Evolutionary conservation across 2,329 filamentous ascomycete genomes (phyloP), one percentile per base, ranked within the genome.

Genomic region (Xylaria multiplex): DNA sequence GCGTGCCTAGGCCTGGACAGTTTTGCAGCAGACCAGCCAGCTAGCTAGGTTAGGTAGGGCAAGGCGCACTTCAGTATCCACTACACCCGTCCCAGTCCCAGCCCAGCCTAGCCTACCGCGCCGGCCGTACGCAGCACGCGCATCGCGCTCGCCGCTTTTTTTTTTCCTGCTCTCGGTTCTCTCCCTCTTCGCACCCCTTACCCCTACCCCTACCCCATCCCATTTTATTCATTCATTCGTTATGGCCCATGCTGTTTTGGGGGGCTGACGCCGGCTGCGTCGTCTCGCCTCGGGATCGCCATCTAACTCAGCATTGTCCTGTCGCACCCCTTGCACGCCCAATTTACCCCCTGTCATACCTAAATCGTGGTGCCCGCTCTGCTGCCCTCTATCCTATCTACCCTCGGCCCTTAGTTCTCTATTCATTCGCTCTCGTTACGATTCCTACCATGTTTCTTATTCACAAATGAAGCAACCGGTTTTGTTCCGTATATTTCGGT

Each of bases 231-330:
- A 49, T 54, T 52, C 42, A 27, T 42, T 57, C 56, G 24, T 35
- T 50, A 24, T 59, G 46, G 48, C 42, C 55, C 57, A 52, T 62
- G 46, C 58, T 57, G 53, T 55, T 62, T 58, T 55, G 43, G 64
- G 60, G 66, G 67, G 66, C 65, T 70, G 62, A 65, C 58, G 66
- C 70, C 70, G 70, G 70, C 64, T 71, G 71, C 72, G 69, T 69
- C 59, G 60, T 71, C 66, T 73, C 68, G 71, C 69, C 70, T 75
- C 72, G 73, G 71, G 69, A 73, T 68, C 64, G 67, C 70, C 70
- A 68, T 66, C 61, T 50, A 59, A 66, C 59, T 56, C 61, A 57
- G 48, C 45, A 50, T 63, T 43, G 19, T 58, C 53, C 62, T 58
- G 60, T 59, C 52, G 55, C 66, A 53, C 59, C 59, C 66, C 59